A percentile compares a stretch with the other conserved stretches of the same genome.
Evolutionary conservation across 1,284 basidiomycete species (phyloP).

Genomic region (Ustilago lituana): DNA sequence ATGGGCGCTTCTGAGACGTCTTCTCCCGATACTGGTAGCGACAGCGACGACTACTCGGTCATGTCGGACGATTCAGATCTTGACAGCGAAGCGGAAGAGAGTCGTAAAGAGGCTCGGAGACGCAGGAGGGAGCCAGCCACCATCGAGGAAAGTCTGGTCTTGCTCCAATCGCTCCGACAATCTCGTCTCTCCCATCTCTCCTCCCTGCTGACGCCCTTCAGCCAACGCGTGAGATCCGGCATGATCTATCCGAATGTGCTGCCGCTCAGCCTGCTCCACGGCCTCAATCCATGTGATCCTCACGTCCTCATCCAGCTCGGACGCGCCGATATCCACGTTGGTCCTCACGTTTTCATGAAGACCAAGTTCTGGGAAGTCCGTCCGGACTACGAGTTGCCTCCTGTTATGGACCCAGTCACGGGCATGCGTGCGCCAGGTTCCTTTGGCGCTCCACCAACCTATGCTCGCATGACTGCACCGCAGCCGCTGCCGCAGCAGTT

Average conservation of each 20-base stretch:
- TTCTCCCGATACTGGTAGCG: constrained; percentile 41
- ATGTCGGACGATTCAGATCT: constrained; percentile 38
- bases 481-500: constrained; percentile 24
- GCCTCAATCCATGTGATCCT: constrained; percentile 54
- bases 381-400: constrained; percentile 45
- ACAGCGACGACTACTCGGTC: constrained; percentile 50
- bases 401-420: constrained; percentile 14
- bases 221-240: constrained; percentile 52
- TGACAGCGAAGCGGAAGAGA: constrained; percentile 41
- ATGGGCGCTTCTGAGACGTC: constrained; percentile 46
- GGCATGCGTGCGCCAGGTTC: constrained; percentile 24
- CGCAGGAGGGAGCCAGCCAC: constrained; percentile 45
- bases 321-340: constrained; percentile 57
- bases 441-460: constrained; percentile 12
- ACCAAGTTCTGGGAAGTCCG: constrained; percentile 62
- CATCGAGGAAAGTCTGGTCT: constrained; percentile 51
- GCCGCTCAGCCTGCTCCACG: constrained; percentile 49
- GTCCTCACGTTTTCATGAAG: constrained; percentile 58
- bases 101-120: constrained; percentile 31
- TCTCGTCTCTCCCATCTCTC: constrained; percentile 64
- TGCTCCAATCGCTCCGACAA: constrained; percentile 63
- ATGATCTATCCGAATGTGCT: constrained; percentile 54
- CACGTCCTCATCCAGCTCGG: constrained; percentile 59
- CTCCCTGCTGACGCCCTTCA: constrained; percentile 59
- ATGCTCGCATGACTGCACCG: constrained; percentile 9